A percentile compares a stretch with the other conserved stretches of the same genome.
Conservation (phyloP, 2,329 filamentous ascomycete genomes). For the Fusarium pseudoanthophilum region DNA sequence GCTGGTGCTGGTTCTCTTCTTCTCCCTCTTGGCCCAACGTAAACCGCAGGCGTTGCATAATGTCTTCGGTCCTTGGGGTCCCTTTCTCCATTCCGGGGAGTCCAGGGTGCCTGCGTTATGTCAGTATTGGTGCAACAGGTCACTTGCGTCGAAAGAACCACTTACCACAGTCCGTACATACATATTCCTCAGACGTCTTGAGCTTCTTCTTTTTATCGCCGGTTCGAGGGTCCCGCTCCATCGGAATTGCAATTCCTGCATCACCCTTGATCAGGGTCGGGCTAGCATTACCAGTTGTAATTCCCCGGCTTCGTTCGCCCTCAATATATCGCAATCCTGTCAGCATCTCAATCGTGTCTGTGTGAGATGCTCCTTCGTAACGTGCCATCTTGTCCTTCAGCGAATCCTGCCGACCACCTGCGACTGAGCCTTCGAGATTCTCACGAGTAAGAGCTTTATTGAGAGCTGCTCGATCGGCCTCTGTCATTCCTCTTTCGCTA, state of each 20-base stretch:
- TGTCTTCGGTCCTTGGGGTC: constrained; percentile 91
- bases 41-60: constrained; percentile 94
- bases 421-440: constrained; percentile 79
- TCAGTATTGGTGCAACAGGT: constrained; percentile 17
- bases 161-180: constrained; percentile 91
- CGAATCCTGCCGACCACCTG: constrained; percentile 75
- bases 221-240: constrained; percentile 77
- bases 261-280: constrained; percentile 86
- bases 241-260: constrained; percentile 83
- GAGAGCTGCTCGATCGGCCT: constrained; percentile 70
- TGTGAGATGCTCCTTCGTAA: constrained; percentile 79
- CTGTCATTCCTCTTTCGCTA: constrained; percentile 66
- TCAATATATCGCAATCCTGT: constrained; percentile 89
- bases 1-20: constrained; percentile 64
- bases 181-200: constrained; percentile 87
- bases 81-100: constrained; percentile 96
- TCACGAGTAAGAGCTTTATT: constrained; percentile 80
- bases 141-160: constrained; percentile 21
- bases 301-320: constrained; percentile 86
- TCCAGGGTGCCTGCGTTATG: constrained; percentile 74
- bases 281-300: constrained; percentile 86
- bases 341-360: constrained; percentile 91
- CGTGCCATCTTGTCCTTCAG: constrained; percentile 87
- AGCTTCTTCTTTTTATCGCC: constrained; percentile 89
- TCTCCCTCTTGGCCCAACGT: constrained; percentile 82